These are phyloP conservation scores for Aspergillus intermedius DNA, from an alignment of 2,329 filamentous ascomycete genomes.

Conservation along the genomic window DNA sequence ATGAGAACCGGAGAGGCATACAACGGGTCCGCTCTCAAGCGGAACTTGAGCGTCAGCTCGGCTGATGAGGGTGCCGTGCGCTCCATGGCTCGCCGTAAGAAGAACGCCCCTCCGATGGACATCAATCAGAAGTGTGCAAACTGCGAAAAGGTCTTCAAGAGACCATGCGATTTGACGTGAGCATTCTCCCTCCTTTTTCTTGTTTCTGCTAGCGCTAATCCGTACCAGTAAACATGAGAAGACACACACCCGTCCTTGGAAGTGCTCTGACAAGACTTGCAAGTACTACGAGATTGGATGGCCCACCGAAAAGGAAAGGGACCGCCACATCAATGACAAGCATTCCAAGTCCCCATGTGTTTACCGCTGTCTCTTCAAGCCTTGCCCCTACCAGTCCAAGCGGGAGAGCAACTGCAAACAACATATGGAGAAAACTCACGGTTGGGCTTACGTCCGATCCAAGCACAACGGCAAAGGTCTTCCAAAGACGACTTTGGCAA, in stretches of 20 bases:
- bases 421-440: conserved; percentile 96
- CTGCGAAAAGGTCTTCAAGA: conserved; percentile 90
- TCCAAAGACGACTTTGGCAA: conserved; percentile 43
- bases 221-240: conserved; percentile 77
- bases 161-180: conserved; percentile 83
- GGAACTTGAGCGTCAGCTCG: conserved; percentile 49
- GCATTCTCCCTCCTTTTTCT: conserved; percentile 8
- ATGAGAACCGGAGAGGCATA: conserved; percentile 64
- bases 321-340: conserved; percentile 93
- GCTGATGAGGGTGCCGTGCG: conserved; percentile 75
- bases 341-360: conserved; percentile 74
- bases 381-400: conserved; percentile 91
- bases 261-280: conserved; percentile 75
- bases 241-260: conserved; percentile 93
- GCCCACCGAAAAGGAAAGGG: conserved; percentile 96
- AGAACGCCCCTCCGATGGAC: conserved; percentile 80
- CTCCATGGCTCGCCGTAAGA: conserved; percentile 93
- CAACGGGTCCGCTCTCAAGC: conserved; percentile 46
- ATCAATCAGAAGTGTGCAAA: conserved; percentile 73
- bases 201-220: conserved; percentile 5
- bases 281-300: conserved; percentile 87
- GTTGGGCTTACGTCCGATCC: conserved; percentile 82
- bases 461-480: conserved; percentile 77
- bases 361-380: conserved; percentile 74
- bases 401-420: conserved; percentile 96